Evolutionary conservation across 208 protist species (phyloP).

Genomic region (Trypanosoma melophagium): DNA sequence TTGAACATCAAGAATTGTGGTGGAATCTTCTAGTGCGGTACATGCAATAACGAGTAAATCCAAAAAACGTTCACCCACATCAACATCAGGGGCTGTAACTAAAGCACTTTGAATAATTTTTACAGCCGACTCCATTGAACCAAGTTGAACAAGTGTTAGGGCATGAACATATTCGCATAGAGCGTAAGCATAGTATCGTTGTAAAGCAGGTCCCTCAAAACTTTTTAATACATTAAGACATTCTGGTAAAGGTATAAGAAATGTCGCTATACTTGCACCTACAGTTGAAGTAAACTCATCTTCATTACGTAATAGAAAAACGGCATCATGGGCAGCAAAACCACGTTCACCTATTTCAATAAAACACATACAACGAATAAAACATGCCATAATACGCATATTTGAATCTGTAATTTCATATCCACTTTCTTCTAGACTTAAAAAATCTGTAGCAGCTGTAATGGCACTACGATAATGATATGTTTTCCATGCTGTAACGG

Average conservation of each 20-base stretch:
- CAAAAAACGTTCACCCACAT: conserved; percentile 36
- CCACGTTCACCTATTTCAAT: conserved; percentile 59
- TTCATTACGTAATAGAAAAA: conserved; percentile 34
- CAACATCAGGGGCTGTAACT: conserved; percentile 10
- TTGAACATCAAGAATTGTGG: conserved; percentile 38
- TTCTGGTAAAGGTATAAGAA: conserved; percentile 51
- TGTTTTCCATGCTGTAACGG: conserved; percentile 52
- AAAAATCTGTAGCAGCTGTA: conserved; percentile 18
- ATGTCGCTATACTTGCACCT: conserved; percentile 49
- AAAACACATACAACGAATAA: conserved; percentile 50
- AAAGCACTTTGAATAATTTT: conserved; percentile 37
- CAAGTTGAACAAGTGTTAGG: conserved; percentile 68
- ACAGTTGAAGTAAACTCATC: conserved; percentile 34
- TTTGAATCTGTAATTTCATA: conserved; percentile 1
- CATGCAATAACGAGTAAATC: conserved; percentile 42
- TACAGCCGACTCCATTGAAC: conserved; percentile 47
- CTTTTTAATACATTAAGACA: conserved; percentile 37
- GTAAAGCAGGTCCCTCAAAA: conserved; percentile 9
- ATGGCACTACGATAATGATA: conserved; percentile 67
- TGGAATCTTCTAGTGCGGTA: conserved; percentile 70
- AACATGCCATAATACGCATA: conserved; percentile 30
- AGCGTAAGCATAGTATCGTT: conserved; percentile 38
- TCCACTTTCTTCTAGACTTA: conserved; percentile 12
- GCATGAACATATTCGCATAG: conserved; percentile 71
- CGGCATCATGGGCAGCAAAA: conserved; percentile 55